These are phyloP conservation scores for Collariella sp. DNA, from an alignment of 495 filamentous ascomycete species.

Conservation along the genomic window DNA sequence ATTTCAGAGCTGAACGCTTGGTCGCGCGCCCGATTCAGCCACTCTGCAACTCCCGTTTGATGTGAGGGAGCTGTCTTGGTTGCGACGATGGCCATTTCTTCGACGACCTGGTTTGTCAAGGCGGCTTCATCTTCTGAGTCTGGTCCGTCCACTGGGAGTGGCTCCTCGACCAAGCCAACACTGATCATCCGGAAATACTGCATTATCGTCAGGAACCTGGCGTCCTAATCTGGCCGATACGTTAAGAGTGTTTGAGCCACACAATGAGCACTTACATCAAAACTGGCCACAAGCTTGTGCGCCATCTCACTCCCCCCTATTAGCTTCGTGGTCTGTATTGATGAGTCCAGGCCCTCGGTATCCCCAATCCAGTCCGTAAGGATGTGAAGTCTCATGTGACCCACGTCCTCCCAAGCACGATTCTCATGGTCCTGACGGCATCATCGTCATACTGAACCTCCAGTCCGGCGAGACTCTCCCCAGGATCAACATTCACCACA, in stretches of 20 bases:
- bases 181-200: no score
- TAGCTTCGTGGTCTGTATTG: not conserved
- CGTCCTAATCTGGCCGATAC: no score
- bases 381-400: not conserved
- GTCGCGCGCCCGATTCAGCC: no score
- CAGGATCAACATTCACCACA: slow-evolving; percentile 1
- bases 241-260: no score
- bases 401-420: not conserved
- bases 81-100: no score
- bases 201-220: no score
- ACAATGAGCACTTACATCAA: slow-evolving; percentile 10
- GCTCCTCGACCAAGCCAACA: no score
- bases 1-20: no score
- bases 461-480: slow-evolving; percentile 4
- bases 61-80: no score
- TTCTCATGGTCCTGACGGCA: slow-evolving; percentile 2
- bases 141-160: not conserved
- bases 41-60: no score
- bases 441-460: slow-evolving; percentile 3
- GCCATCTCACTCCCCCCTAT: not conserved
- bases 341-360: not conserved
- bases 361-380: slow-evolving; percentile 9
- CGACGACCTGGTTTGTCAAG: not conserved
- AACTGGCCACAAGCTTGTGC: slow-evolving; percentile 7
- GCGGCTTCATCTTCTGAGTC: no score